These are phyloP conservation scores for Barbarea vulgaris DNA, from an alignment of 345 rosid species.

Conservation along the genomic window DNA sequence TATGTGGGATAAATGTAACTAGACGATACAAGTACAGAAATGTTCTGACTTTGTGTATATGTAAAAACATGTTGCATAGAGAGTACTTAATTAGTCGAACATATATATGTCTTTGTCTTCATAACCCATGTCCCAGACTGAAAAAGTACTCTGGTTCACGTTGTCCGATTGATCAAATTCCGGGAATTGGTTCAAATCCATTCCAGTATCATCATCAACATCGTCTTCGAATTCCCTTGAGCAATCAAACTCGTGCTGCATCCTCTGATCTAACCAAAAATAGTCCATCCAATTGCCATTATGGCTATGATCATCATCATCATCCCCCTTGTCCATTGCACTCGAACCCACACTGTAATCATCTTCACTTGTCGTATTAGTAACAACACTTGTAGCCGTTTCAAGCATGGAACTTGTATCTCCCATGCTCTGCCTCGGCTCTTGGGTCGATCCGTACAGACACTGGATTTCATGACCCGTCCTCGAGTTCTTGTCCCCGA, in stretches of 20 bases:
- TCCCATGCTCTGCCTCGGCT: slow-evolving; percentile 18
- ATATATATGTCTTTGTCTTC: slow-evolving; percentile 34
- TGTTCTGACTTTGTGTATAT: slow-evolving; percentile 14
- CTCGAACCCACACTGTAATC: slow-evolving; percentile 15
- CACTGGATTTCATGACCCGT: slow-evolving; percentile 45
- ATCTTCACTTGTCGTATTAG: slow-evolving; percentile 27
- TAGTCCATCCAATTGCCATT: slow-evolving; percentile 18
- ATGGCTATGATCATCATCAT: not conserved
- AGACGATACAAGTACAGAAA: slow-evolving; percentile 9
- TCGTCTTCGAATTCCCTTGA: slow-evolving; percentile 24
- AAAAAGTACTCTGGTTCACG: slow-evolving; percentile 21
- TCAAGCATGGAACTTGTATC: slow-evolving; percentile 5
- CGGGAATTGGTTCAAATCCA: slow-evolving; percentile 17
- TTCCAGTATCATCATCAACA: slow-evolving; percentile 30
- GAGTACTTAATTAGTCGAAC: slow-evolving; percentile 3
- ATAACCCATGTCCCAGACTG: slow-evolving; percentile 42
- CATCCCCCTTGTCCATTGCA: slow-evolving; percentile 14
- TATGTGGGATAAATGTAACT: not conserved
- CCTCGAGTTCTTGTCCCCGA: slow-evolving; percentile 50
- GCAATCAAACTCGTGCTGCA: slow-evolving; percentile 37
- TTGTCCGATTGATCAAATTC: slow-evolving; percentile 18
- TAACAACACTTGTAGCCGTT: slow-evolving; percentile 29
- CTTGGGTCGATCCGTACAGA: slow-evolving; percentile 25
- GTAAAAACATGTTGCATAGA: not conserved
- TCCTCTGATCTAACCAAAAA: not conserved